Base-by-base conservation (phyloP, 1,284 basidiomycete species). In the Apiotrichum montevideense region DNA sequence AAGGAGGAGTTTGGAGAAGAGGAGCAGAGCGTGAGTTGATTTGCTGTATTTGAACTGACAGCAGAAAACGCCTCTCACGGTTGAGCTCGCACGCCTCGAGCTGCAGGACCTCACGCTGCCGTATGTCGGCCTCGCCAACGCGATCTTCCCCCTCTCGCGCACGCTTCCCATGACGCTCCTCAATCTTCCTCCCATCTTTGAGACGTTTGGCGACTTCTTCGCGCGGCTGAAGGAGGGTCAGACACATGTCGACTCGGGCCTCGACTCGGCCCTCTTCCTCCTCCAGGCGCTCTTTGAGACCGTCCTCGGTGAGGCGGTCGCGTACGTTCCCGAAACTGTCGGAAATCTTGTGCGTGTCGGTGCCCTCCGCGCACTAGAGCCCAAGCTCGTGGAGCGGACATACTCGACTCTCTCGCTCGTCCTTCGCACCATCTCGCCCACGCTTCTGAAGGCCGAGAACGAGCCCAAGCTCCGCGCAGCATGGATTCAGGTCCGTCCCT, bases 91-190 rank as follows among this genome's bases (percentile, higher is more conserved):
- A n/a, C 71, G 75, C 29, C 63, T 77, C 8, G 68, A 72, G 15
- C 66, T 76, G 8, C 82, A 93, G 52, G 91, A 89, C 71, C 82
- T 94, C 34, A 82, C 88, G 0, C 82, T 86, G 0, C 80, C 84
- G 0, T 94, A 92, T 74, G 78, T 90, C 57, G 75, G 80, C 21
- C 88, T 92, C 62, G 83, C 86, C 2, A 79, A 82, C 56, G 79
- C 81, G 52, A 81, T 82, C 0, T 79, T 82, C 41, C 77, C 81
- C 0, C 78, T 92, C 33, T 85, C 87, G 1, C 81, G 83, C 2
- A 90, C 87, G 1, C 84, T 94, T 79, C 85, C 90, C 0, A 78
- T 92, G 47, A 82, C 91, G 3, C 77, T 95, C 9, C 87, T 88
- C 66, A 87, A 93, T 69, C 87, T 87, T 81, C 78, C 79, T 54